These are phyloP conservation scores for Nakataea oryzae DNA, from an alignment of 2,329 filamentous ascomycete genomes.

Conservation along the genomic window DNA sequence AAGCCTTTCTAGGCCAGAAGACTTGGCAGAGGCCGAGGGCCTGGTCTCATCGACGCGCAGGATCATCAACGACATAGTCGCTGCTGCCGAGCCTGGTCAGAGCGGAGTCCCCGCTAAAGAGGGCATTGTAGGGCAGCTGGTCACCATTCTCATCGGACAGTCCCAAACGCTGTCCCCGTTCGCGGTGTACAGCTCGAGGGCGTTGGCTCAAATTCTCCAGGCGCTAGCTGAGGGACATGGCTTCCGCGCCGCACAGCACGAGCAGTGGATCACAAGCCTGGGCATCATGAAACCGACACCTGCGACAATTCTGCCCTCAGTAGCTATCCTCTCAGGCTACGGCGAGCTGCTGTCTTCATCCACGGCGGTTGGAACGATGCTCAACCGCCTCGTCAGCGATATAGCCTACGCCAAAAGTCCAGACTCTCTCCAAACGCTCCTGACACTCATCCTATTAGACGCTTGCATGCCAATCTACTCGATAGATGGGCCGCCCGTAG, in stretches of 20 bases:
- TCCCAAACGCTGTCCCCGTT: slow-evolving; percentile 28
- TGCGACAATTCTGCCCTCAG: slow-evolving; percentile 33
- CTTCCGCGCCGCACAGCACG: slow-evolving; percentile 26
- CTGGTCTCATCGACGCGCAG: slow-evolving; percentile 29
- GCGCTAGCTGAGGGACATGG: slow-evolving; percentile 35
- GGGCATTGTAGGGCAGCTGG: slow-evolving; percentile 26
- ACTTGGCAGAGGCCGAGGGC: slow-evolving; percentile 28
- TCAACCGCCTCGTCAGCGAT: slow-evolving; percentile 51
- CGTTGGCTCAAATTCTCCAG: slow-evolving; percentile 38
- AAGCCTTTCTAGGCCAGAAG: slow-evolving; percentile 23
- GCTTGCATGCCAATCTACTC: slow-evolving; percentile 41
- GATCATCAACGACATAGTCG: slow-evolving; percentile 22
- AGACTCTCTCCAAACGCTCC: slow-evolving; percentile 31
- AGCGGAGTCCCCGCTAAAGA: slow-evolving; percentile 19
- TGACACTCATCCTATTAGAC: slow-evolving; percentile 42
- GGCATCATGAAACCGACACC: slow-evolving; percentile 36
- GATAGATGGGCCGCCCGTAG: slow-evolving; percentile 40
- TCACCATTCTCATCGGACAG: slow-evolving; percentile 32
- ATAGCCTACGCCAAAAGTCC: slow-evolving; percentile 35
- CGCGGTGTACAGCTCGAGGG: slow-evolving; percentile 42
- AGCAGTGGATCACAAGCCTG: slow-evolving; percentile 34
- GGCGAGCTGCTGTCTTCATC: slow-evolving; percentile 38
- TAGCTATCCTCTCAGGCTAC: slow-evolving; percentile 41
- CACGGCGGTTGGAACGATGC: slow-evolving; percentile 38
- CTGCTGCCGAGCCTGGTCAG: slow-evolving; percentile 23